These are phyloP conservation scores for Auxenochlorella pyrenoidosa DNA, from an alignment of 139 green algal genomes.

Conservation along the genomic window DNA sequence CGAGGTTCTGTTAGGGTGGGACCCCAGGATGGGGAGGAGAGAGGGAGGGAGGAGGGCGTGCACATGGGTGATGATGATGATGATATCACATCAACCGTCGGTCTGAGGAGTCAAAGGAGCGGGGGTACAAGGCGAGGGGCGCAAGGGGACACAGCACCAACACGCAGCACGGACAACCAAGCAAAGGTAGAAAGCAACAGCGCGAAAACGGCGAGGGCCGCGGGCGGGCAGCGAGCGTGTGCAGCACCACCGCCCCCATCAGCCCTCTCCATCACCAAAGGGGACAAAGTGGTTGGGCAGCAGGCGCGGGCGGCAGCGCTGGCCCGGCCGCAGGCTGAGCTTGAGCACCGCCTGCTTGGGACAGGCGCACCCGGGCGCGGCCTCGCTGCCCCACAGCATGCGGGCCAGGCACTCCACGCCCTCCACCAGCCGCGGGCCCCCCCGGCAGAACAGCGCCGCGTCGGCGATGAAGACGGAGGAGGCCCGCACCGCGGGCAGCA, in stretches of 20 bases:
- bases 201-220: no score
- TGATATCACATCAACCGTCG: neutral
- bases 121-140: neutral
- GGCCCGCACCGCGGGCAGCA: slow-evolving; percentile 80
- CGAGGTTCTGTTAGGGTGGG: neutral
- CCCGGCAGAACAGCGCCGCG: slow-evolving; percentile 59
- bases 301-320: slow-evolving; percentile 78
- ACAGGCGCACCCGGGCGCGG: slow-evolving; percentile 43
- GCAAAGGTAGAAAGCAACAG: neutral
- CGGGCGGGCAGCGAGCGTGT: neutral
- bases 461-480: slow-evolving; percentile 84
- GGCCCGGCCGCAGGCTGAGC: slow-evolving; percentile 77
- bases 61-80: neutral
- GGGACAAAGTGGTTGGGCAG: slow-evolving; percentile 80
- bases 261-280: slow-evolving; percentile 16
- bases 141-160: neutral
- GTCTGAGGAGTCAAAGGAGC: no score
- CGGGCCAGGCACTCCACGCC: slow-evolving; percentile 85
- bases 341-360: slow-evolving; percentile 62
- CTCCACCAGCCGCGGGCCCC: slow-evolving; percentile 84
- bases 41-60: neutral
- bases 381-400: slow-evolving; percentile 74
- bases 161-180: neutral
- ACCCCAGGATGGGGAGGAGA: neutral
- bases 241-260: no score